Base-by-base conservation (phyloP, 257 asterid genomes). In the Ajuga chamaepitys region DNA sequence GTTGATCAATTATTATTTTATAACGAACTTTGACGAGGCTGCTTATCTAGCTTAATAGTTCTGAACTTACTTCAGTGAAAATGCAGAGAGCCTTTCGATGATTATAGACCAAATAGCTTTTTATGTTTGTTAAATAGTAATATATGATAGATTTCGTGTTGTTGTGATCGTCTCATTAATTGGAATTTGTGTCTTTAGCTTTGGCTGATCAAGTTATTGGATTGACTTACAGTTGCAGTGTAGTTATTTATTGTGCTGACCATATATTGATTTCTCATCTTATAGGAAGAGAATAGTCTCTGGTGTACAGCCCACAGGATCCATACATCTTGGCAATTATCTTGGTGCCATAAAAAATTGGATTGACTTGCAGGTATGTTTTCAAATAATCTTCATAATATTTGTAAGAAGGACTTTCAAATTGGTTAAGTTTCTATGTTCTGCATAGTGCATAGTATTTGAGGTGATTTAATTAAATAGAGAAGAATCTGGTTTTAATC, bases 231-330 rank as follows among this genome's bases (percentile, higher is more conserved):
- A 28, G 34, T 42, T 58, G 56, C 34, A 44, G 55, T 20, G 58
- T 11, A 58, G 28, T 61, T 30, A 46, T 50, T 44, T 34, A 44
- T 46, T 22, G 45, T 35, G 16, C 20, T 75, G 63, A 54, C 51
- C 55, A 41, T 18, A 41, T 24, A 32, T 37, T 71, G 53, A 35
- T 65, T 68, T 66, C 1, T 55, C 70, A 20, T 22, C 59, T 64
- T 62, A 58, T 82, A 90, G 96, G 90, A 94, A 94, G 78, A 86
- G 99, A 81, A 78, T 94, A 63, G 99, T 94, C 62, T 94, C 99
- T 28, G 99, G 99, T 72, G 95, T 90, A 62, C 99, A 94, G 88
- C 99, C 99, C 61, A 94, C 99, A n/a, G 97, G 99, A 51, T 90
- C 96, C 68, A 83, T 89, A 78, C 97, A 89, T 77, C 94, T 87